Base-by-base conservation (phyloP, 345 rosid genomes). In the Psidium friedrichsthalianum region DNA sequence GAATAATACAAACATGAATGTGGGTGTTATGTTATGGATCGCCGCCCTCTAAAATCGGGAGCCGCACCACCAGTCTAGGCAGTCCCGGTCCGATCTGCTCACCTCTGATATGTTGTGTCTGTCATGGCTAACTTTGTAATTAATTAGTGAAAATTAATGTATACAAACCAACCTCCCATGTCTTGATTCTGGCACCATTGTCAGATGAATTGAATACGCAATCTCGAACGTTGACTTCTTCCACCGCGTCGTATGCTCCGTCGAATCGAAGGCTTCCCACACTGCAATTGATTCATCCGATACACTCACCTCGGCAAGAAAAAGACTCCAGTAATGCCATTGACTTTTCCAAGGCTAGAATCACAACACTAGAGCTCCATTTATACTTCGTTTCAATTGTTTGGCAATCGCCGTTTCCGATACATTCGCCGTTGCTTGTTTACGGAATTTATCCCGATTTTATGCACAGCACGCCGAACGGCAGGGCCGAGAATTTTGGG, bases 131-230 rank as follows among this genome's bases (percentile, higher is more conserved):
- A 83, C 12, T 69, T 80, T 51, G 81, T 56, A 32, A 42, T 25
- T 6, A 27, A 18, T 22, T 24, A 29, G 6, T 55, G n/a, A 80
- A 53, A 29, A 54, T 61, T 54, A 36, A n/a, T 82, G 78, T 10
- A 32, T 25, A 54, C n/a, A 24, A n/a, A 55, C 27, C 49, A 81
- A 90, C 94, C 90, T 83, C 76, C 49, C 81, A 91, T 82, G 92
- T 89, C 88, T 90, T 89, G 85, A 91, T 90, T 29, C 91, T 84
- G 44, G 83, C 92, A 57, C 91, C 93, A 54, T 89, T 90, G 32
- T 25, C 52, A 8, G 92, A 88, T 55, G 86, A 83, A 6, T 40
- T 82, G 51, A 90, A 56, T 49, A 76, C 87, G 54, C 91, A 87
- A 55, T 90, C 88, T 85, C 32, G 78, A 25, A 90, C 91, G 11